Conservation (phyloP, 148 eudicot genomes). For the Spergularia bocconei region DNA sequence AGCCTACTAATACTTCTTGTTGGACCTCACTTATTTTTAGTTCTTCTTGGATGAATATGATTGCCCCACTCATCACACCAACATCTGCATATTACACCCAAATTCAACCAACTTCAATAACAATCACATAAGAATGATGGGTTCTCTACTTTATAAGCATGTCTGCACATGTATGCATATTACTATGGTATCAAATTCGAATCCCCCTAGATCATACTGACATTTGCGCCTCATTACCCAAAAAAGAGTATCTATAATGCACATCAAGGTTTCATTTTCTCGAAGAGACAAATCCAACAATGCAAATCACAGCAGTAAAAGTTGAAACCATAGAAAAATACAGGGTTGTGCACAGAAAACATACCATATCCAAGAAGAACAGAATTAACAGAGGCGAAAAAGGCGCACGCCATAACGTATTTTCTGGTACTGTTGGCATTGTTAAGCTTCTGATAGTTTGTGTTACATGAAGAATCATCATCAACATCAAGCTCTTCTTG, state of each 20-base stretch:
- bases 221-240: background rate
- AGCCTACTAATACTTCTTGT: conserved; percentile 39
- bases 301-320: background rate
- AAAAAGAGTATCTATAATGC: background rate
- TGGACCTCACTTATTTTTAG: conserved; percentile 41
- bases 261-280: background rate
- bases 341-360: background rate
- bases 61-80: conserved; percentile 50
- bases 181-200: no score
- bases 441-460: conserved; percentile 20
- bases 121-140: background rate
- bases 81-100: conserved; percentile 27
- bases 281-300: background rate
- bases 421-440: conserved; percentile 43
- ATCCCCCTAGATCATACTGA: background rate
- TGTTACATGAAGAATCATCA: conserved; percentile 25
- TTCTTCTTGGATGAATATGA: conserved; percentile 41
- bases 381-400: conserved; percentile 85
- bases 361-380: conserved; percentile 89
- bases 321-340: background rate
- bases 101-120: background rate
- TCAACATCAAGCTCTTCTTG: conserved; percentile 27
- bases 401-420: conserved; percentile 79
- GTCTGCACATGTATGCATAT: no score
- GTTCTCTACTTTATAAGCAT: no score